These are phyloP conservation scores for Syzygium aqueum DNA, from an alignment of 345 rosid species.

Conservation along the genomic window DNA sequence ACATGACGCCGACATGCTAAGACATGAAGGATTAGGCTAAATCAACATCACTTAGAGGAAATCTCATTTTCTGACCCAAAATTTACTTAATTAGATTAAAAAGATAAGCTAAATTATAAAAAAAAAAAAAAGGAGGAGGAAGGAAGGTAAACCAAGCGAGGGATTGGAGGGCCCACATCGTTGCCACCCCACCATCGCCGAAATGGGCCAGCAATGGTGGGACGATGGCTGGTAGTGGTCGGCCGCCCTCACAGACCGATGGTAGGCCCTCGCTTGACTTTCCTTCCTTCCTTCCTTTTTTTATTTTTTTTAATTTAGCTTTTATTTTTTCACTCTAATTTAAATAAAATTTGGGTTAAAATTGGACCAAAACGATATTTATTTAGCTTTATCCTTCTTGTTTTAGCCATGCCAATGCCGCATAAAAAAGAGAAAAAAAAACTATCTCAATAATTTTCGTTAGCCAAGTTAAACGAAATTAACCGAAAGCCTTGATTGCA, in stretches of 20 bases:
- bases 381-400: neutral
- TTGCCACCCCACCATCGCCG: neutral
- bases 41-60: fast-evolving
- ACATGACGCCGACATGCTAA: fast-evolving
- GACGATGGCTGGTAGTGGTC: neutral
- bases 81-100: neutral
- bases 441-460: fast-evolving
- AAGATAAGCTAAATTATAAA: neutral
- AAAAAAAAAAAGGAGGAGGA: neutral
- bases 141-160: neutral
- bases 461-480: fast-evolving
- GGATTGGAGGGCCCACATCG: neutral
- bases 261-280: neutral
- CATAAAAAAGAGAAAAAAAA: neutral
- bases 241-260: neutral
- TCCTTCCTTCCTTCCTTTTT: fast-evolving
- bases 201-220: neutral
- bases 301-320: neutral
- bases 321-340: fast-evolving
- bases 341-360: neutral
- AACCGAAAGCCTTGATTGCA: fast-evolving
- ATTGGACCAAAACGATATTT: neutral
- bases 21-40: neutral
- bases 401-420: neutral
- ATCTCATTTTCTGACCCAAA: neutral